A percentile compares a stretch with the other conserved stretches of the same genome.
These are phyloP conservation scores for Nephelium lappaceum DNA, from an alignment of 345 rosid species.

Conservation along the genomic window DNA sequence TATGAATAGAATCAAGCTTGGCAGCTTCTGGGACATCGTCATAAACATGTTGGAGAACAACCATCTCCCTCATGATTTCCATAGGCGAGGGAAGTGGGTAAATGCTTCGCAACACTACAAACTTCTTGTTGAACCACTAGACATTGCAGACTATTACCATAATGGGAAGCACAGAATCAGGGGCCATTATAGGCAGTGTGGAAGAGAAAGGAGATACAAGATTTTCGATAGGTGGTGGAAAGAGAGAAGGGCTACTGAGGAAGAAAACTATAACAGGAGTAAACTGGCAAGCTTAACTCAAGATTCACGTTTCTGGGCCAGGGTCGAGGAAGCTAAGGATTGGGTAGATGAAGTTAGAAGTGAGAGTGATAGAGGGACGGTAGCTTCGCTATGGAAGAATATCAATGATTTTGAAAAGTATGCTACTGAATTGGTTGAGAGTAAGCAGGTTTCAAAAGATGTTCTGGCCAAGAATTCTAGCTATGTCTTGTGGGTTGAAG, in stretches of 20 bases:
- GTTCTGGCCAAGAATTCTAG: slow-evolving; percentile 69
- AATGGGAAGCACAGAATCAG: slow-evolving; percentile 22
- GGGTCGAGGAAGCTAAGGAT: slow-evolving; percentile 75
- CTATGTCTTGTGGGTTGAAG: slow-evolving; percentile 58
- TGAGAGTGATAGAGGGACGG: slow-evolving; percentile 37
- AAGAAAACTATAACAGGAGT: slow-evolving; percentile 41
- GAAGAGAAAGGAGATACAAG: slow-evolving; percentile 72
- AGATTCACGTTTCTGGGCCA: slow-evolving; percentile 89
- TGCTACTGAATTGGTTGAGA: slow-evolving; percentile 42
- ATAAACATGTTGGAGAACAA: slow-evolving; percentile 61
- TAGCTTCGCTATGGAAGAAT: slow-evolving; percentile 31
- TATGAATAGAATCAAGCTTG: slow-evolving; percentile 66
- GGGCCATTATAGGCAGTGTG: slow-evolving; percentile 55
- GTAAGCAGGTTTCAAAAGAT: slow-evolving; percentile 70
- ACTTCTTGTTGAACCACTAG: slow-evolving; percentile 79
- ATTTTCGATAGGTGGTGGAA: slow-evolving; percentile 74
- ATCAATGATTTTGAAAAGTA: slow-evolving; percentile 41
- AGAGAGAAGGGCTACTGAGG: background rate
- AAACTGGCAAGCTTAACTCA: slow-evolving; percentile 65
- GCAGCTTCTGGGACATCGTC: slow-evolving; percentile 64
- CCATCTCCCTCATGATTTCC: slow-evolving; percentile 68
- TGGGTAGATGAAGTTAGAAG: slow-evolving; percentile 41
- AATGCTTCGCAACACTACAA: slow-evolving; percentile 61
- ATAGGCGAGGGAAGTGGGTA: slow-evolving; percentile 57
- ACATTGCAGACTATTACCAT: slow-evolving; percentile 68